phyloP scores from a whole-genome alignment of 2,329 filamentous ascomycete species.

The Epichloe aotearoae region DNA sequence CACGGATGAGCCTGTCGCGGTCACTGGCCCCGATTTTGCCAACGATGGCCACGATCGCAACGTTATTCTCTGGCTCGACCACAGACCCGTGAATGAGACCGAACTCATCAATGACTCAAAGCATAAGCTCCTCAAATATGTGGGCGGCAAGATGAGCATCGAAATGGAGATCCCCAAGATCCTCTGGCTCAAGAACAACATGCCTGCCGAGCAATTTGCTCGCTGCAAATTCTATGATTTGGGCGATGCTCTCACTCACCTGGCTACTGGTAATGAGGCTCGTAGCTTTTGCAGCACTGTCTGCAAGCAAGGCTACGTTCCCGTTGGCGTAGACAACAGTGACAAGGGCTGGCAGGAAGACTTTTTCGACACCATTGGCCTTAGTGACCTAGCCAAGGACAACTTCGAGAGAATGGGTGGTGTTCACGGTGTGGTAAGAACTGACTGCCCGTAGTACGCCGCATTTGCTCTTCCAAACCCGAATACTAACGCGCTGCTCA shows the following conservation, averaged over 20 bases:
- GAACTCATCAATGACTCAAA: constrained; percentile 84
- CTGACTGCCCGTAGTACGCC: neutral
- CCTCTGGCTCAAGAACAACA: constrained; percentile 95
- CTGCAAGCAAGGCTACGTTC: constrained; percentile 94
- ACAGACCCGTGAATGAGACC: constrained; percentile 81
- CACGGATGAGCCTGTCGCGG: constrained; percentile 80
- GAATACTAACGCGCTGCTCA: neutral
- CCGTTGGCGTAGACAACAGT: constrained; percentile 92
- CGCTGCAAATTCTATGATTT: constrained; percentile 96
- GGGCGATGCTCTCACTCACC: constrained; percentile 80
- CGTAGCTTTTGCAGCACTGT: constrained; percentile 92
- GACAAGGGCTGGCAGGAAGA: constrained; percentile 98
- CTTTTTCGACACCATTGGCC: constrained; percentile 74
- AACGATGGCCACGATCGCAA: constrained; percentile 78
- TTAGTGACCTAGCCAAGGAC: constrained; percentile 72
- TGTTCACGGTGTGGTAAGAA: constrained; percentile 71
- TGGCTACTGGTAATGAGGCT: constrained; percentile 85
- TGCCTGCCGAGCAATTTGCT: constrained; percentile 81
- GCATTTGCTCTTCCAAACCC: constrained; percentile 4
- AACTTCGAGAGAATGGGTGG: constrained; percentile 90
- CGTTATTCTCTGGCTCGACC: constrained; percentile 94
- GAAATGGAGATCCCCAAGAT: constrained; percentile 99
- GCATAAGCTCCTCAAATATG: constrained; percentile 89
- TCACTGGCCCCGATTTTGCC: constrained; percentile 71
- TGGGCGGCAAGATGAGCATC: constrained; percentile 95